Base-by-base conservation (phyloP, 2,329 filamentous ascomycete species). In the Cladophialophora chaetospira region DNA sequence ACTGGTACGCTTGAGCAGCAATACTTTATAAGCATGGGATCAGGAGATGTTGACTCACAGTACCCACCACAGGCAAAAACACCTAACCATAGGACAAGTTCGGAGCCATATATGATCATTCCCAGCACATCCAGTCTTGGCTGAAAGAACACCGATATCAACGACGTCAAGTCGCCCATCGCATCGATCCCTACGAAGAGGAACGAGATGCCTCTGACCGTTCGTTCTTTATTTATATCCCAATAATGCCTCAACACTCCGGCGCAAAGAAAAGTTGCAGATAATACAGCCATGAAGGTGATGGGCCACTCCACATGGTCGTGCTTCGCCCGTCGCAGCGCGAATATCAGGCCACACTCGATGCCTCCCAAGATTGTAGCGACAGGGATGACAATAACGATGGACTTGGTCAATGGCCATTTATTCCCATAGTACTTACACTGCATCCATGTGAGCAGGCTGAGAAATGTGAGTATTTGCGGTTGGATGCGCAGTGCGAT, bases 181-280 rank as follows among this genome's bases (percentile, higher is more conserved):
- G 86, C 87, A 70, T 89, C 87, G 40, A 89, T 86, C 1, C 76
- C 83, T 0, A 88, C 85, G 62, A 90, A 90, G 2, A 88, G 73
- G 69, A 89, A 89, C 1, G 85, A 88, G 35, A 89, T 88, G 5
- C 87, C 86, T 11, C 85, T 77, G 1, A 88, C 86, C 0, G 85
- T 88, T 5, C 82, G 78, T 62, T 88, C 81, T 2, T 77, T 67
- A 65, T 82, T 88, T 19, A 90, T 88, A 60, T 89, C 86, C 75
- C 80, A 82, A 65, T 89, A 89, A 67, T 89, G 86, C 2, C 82
- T 74, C 5, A 88, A 71, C 0, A 89, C 87, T 0, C 87, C 87
- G 1, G 83, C 78, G 1, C 83, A 84, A 1, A 89, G 78, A 2
- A 89, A 74, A 0, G 76, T 68, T 0, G 86, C 85, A 0, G 86